A percentile compares a stretch with the other conserved stretches of the same genome.
Evolutionary conservation across 73 alveolate genomes (phyloP).

Genomic region (Blepharisma japonicum): DNA sequence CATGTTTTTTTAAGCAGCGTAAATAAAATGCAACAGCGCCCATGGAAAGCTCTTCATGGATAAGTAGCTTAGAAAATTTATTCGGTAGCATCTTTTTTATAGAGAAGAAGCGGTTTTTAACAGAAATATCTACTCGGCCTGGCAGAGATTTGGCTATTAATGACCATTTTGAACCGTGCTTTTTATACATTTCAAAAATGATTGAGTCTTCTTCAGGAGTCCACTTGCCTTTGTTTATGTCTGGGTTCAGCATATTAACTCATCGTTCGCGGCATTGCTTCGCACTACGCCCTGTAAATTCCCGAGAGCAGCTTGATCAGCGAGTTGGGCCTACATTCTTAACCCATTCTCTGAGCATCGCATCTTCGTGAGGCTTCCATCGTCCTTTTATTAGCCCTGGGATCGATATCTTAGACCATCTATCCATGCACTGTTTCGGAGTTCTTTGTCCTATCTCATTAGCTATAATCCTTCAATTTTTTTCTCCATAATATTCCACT

Average conservation of each 20-base stretch:
- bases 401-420: slow-evolving; percentile 75
- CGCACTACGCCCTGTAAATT: slow-evolving; percentile 74
- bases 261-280: slow-evolving; percentile 95
- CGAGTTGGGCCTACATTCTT: slow-evolving; percentile 60
- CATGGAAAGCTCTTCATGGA: no score
- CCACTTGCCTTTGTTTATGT: slow-evolving; percentile 85
- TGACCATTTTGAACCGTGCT: slow-evolving; percentile 81
- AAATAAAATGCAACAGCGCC: no score
- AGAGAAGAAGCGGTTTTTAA: slow-evolving; percentile 60
- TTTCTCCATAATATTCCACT: slow-evolving; percentile 40
- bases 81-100: background rate
- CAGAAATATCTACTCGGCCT: slow-evolving; percentile 77
- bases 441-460: slow-evolving; percentile 62
- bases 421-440: slow-evolving; percentile 68
- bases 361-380: slow-evolving; percentile 73
- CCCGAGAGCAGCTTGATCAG: slow-evolving; percentile 65
- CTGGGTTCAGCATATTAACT: slow-evolving; percentile 88
- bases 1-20: no score
- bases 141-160: slow-evolving; percentile 59
- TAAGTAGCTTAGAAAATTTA: no score
- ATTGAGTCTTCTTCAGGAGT: slow-evolving; percentile 72
- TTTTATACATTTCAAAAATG: slow-evolving; percentile 56
- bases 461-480: slow-evolving; percentile 62
- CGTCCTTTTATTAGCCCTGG: slow-evolving; percentile 85
- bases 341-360: slow-evolving; percentile 61